Percentiles rank a stretch among this genome's conserved stretches.
Conservation (phyloP, 139 green algal species). For the Cymbomonas tetramitiformis region DNA sequence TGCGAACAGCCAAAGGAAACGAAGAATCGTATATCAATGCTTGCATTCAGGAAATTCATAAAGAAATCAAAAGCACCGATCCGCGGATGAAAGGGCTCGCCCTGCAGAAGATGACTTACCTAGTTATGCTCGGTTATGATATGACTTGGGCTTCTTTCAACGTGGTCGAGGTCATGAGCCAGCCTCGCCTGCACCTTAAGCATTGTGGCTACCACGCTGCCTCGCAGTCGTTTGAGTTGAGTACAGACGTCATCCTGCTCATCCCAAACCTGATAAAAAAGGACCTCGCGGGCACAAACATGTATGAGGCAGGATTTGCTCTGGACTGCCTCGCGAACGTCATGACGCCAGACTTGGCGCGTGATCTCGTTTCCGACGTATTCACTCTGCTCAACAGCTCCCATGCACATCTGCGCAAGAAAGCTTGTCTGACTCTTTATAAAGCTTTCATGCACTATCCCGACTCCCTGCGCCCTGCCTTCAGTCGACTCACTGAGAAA, state of each 20-base stretch:
- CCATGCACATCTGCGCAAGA: conserved; percentile 6
- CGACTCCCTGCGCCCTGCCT: conserved; percentile 18
- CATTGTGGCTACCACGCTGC: conserved; percentile 29
- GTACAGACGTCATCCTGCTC: conserved; percentile 33
- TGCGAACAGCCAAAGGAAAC: too few relatives aligned
- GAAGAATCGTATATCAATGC: too few relatives aligned
- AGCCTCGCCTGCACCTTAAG: conserved; percentile 19
- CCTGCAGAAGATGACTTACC: conserved; percentile 34
- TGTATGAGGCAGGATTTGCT: conserved; percentile 24
- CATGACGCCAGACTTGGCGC: conserved; percentile 30
- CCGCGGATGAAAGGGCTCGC: conserved; percentile 24
- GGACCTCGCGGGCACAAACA: conserved; percentile 24
- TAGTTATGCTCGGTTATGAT: conserved; percentile 33
- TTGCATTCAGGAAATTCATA: too few relatives aligned
- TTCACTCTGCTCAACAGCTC: conserved; percentile 23
- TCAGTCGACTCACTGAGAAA: conserved; percentile 12
- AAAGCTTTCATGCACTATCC: conserved; percentile 21
- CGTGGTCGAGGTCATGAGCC: conserved; percentile 28
- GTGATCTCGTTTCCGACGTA: conserved; percentile 34
- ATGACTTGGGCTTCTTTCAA: conserved; percentile 34
- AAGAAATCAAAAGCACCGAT: too few relatives aligned
- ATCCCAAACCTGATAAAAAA: conserved; percentile 36
- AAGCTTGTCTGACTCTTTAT: conserved; percentile 13
- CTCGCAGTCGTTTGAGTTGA: conserved; percentile 23
- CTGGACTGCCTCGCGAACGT: conserved; percentile 29